These are phyloP conservation scores for Linanthus parryae DNA, from an alignment of 148 eudicot genomes.

Conservation along the genomic window DNA sequence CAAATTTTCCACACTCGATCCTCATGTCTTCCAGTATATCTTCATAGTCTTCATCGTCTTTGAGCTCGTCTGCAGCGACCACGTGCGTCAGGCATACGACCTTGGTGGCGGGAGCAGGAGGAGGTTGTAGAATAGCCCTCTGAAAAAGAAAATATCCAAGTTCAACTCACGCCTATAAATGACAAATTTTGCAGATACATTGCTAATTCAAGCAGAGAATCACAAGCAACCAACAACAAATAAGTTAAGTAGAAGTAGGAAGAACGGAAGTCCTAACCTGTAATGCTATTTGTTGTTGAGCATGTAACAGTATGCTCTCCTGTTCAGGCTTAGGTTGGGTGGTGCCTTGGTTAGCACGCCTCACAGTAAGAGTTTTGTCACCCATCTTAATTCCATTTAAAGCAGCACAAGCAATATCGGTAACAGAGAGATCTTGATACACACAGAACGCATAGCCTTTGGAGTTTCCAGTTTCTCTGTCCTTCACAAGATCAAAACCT, in stretches of 20 bases:
- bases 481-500: conserved; percentile 96
- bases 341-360: conserved; percentile 92
- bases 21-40: conserved; percentile 89
- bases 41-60: conserved; percentile 77
- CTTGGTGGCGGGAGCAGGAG: conserved; percentile 55
- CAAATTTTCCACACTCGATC: conserved; percentile 74
- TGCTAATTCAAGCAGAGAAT: too few relatives aligned
- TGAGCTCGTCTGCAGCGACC: conserved; percentile 68
- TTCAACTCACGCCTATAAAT: too few relatives aligned
- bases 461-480: conserved; percentile 94
- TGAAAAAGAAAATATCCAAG: conserved; percentile 39
- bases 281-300: conserved; percentile 87
- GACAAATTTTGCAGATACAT: too few relatives aligned
- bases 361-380: conserved; percentile 84
- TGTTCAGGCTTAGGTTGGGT: conserved; percentile 94
- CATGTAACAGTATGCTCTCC: conserved; percentile 79
- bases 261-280: conserved; percentile 40
- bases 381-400: conserved; percentile 97
- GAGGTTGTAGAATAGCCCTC: conserved; percentile 75
- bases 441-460: conserved; percentile 99
- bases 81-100: conserved; percentile 78
- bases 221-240: neutral
- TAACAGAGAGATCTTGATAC: conserved; percentile 71
- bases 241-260: neutral
- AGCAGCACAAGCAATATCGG: conserved; percentile 93